Evolutionary conservation across 306 rosid genomes (phyloP).

Genomic region (Herpetospermum pedunculosum): DNA sequence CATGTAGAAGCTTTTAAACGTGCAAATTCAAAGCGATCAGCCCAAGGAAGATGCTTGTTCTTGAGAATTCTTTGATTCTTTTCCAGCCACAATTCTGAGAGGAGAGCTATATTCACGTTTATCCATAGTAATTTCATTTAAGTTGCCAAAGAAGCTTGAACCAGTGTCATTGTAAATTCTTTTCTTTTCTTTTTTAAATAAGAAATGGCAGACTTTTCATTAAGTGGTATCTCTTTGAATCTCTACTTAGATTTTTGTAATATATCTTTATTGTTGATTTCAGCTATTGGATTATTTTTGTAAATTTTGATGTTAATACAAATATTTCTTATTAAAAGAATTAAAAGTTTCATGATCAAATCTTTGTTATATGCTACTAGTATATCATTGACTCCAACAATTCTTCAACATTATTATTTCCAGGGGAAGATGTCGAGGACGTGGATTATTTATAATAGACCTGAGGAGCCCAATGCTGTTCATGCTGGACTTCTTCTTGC

Average conservation of each 20-base stretch:
- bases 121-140: no score
- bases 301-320: background rate
- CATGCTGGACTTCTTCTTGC: constrained; percentile 97
- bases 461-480: constrained; percentile 77
- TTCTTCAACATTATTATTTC: constrained; percentile 22
- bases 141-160: no score
- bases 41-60: no score
- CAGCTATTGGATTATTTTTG: background rate
- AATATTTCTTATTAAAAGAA: background rate
- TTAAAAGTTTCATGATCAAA: background rate
- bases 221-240: background rate
- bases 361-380: background rate
- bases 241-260: background rate
- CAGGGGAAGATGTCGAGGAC: constrained; percentile 98
- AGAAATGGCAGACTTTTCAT: background rate
- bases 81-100: no score
- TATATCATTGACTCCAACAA: background rate
- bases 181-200: background rate
- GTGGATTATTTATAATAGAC: constrained; percentile 79
- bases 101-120: no score
- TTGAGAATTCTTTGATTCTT: no score
- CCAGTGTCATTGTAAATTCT: no score
- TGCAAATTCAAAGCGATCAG: no score
- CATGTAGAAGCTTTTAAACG: no score
- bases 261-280: background rate